phyloP scores from a whole-genome alignment of 1,284 basidiomycete species.

The Cutaneotrichosporon daszewskae region DNA sequence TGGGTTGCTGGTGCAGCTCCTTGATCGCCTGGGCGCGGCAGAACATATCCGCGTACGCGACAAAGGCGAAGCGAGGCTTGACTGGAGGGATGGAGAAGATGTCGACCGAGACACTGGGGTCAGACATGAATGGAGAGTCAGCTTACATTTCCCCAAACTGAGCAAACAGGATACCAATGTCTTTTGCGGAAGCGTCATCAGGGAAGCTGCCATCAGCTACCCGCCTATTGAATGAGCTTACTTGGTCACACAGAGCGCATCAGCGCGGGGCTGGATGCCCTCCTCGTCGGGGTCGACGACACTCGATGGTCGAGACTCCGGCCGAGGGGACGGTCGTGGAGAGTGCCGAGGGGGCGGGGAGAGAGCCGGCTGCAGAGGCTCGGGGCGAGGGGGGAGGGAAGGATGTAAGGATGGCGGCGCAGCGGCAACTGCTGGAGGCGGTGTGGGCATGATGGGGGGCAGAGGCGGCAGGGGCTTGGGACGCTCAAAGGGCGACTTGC shows the following conservation, averaged over 20 bases:
- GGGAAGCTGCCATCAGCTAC: constrained; percentile 33
- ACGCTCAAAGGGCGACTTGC: constrained; percentile 31
- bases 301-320: not conserved
- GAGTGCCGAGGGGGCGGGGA: not conserved
- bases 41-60: constrained; percentile 31
- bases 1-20: constrained; percentile 28
- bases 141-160: constrained; percentile 46
- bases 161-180: constrained; percentile 44
- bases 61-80: constrained; percentile 41
- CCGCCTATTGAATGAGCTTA: constrained; percentile 10
- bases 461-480: constrained; percentile 20
- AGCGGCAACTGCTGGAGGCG: not conserved
- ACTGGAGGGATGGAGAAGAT: constrained; percentile 42
- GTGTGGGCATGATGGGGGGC: not conserved
- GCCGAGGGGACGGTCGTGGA: not conserved
- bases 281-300: constrained; percentile 13
- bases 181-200: constrained; percentile 35
- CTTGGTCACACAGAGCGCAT: constrained; percentile 40
- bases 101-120: constrained; percentile 41
- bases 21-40: constrained; percentile 28
- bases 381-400: not conserved
- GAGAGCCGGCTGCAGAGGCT: not conserved
- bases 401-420: constrained; percentile 3
- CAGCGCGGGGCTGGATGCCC: constrained; percentile 18
- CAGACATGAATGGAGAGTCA: not conserved